phyloP scores from a whole-genome alignment of 352 stramenopile genomes.

The Phytophthora vignae region DNA sequence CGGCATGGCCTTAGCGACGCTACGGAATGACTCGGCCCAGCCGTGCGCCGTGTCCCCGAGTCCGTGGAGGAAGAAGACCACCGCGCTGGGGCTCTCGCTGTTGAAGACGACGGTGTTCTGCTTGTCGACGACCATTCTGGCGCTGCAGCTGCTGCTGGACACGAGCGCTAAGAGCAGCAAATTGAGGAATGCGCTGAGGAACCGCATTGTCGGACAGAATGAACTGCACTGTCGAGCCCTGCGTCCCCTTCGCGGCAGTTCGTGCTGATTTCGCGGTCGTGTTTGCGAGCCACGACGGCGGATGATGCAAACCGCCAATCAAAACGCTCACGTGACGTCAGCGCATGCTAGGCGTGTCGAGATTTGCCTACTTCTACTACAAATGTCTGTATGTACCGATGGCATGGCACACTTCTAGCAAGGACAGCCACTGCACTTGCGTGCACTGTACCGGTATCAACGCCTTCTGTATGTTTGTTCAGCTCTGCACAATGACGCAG shows the following conservation, averaged over 20 bases:
- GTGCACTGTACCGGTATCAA: too few species aligned
- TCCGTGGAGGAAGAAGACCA: slow-evolving; percentile 85
- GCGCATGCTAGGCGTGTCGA: neutral
- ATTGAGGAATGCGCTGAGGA: slow-evolving; percentile 26
- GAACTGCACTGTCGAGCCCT: too few species aligned
- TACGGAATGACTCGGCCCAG: slow-evolving; percentile 66
- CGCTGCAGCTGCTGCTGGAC: slow-evolving; percentile 7
- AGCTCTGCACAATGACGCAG: neutral
- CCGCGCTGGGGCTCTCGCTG: slow-evolving; percentile 29
- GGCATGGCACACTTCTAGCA: neutral
- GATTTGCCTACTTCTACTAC: neutral
- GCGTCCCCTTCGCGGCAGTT: too few species aligned
- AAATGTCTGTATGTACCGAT: neutral
- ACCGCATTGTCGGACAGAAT: neutral
- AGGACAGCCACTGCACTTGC: neutral
- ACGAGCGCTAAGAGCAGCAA: slow-evolving; percentile 20
- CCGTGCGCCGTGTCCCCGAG: slow-evolving; percentile 92
- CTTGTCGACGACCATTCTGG: slow-evolving; percentile 41
- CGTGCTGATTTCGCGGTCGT: neutral
- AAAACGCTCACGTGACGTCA: slow-evolving; percentile 4
- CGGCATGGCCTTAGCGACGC: slow-evolving; percentile 58
- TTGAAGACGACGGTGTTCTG: slow-evolving; percentile 42
- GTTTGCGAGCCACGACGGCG: slow-evolving; percentile 1
- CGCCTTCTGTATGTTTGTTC: neutral
- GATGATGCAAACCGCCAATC: slow-evolving; percentile 23